Conservation (phyloP, 139 green algal genomes). For the Chlorella sp. region DNA sequence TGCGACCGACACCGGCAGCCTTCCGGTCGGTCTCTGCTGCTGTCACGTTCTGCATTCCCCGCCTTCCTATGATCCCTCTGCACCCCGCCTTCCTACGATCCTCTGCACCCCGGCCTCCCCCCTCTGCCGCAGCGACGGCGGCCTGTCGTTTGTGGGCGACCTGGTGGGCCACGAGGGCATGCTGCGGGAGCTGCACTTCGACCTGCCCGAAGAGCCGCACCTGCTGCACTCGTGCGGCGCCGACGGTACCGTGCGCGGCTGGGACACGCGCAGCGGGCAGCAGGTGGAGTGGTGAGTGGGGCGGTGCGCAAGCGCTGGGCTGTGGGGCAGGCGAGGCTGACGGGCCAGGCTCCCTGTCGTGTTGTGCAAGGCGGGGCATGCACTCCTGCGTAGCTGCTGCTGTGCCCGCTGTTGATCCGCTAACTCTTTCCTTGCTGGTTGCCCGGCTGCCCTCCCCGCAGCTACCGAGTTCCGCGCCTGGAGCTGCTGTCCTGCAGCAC, state of each 20-base stretch:
- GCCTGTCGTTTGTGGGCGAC: constrained; percentile 56
- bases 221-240: constrained; percentile 60
- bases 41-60: neutral
- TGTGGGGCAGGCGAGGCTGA: neutral
- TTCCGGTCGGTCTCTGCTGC: neutral
- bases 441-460: neutral
- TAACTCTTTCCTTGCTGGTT: neutral
- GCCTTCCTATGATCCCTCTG: too few relatives aligned
- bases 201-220: constrained; percentile 36
- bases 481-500: constrained; percentile 60
- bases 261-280: constrained; percentile 64
- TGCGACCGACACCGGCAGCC: too few relatives aligned
- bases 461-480: constrained; percentile 31
- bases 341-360: neutral
- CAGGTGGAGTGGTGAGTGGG: constrained; percentile 22
- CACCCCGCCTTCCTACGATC: neutral
- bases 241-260: constrained; percentile 68
- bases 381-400: neutral
- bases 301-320: neutral
- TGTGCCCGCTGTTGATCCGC: neutral
- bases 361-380: neutral
- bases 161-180: constrained; percentile 49
- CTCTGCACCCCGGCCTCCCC: neutral
- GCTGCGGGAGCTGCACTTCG: constrained; percentile 60
- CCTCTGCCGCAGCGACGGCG: neutral